These are phyloP conservation scores for Mikania micrantha DNA, from an alignment of 129 eudicot genomes.

Conservation along the genomic window DNA sequence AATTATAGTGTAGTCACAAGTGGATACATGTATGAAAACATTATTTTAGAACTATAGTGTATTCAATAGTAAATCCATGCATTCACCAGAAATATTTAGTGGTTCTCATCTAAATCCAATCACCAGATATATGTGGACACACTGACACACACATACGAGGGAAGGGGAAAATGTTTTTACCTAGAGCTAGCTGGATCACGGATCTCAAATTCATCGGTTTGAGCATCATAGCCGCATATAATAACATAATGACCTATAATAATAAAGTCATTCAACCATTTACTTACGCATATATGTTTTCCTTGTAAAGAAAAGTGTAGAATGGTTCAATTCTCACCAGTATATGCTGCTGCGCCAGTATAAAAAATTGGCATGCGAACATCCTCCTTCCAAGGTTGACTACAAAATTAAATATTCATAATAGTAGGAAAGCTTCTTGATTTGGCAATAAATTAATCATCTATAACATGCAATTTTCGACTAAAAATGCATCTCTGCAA, in stretches of 20 bases:
- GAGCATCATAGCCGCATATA: conserved; percentile 83
- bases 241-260: conserved; percentile 79
- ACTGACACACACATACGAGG: not conserved
- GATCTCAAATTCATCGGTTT: conserved; percentile 72
- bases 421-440: not conserved
- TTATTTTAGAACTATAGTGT: no score
- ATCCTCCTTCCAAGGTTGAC: conserved; percentile 60
- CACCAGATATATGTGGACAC: no score
- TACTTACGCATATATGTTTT: not conserved
- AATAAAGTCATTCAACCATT: not conserved
- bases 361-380: conserved; percentile 38
- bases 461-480: not conserved
- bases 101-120: no score
- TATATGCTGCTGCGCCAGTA: conserved; percentile 47
- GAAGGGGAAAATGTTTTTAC: conserved; percentile 22
- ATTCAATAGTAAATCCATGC: no score
- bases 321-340: conserved; percentile 47
- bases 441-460: not conserved
- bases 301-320: not conserved
- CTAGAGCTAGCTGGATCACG: conserved; percentile 97
- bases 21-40: no score
- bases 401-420: conserved; percentile 7
- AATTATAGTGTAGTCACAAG: no score
- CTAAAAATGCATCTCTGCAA: not conserved
- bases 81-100: no score